phyloP scores from a whole-genome alignment of 805 yeast species.

The Yarrowia deformans region DNA sequence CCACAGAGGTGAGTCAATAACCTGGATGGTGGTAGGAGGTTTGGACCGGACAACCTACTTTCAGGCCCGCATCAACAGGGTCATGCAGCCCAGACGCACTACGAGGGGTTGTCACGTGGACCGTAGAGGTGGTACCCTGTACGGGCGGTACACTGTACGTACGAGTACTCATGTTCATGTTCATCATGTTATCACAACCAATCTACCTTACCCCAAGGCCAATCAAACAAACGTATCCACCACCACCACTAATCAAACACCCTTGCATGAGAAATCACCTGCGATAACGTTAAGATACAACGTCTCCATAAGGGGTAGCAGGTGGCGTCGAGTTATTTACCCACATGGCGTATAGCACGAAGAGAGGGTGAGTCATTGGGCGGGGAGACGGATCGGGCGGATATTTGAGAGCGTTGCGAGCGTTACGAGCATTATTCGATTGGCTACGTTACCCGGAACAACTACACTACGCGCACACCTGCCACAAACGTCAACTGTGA shows the following conservation, averaged over 20 bases:
- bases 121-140: too few relatives aligned
- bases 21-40: conserved; percentile 5
- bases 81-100: conserved; percentile 22
- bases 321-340: conserved; percentile 30
- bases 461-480: too few relatives aligned
- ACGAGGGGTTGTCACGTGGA: conserved; percentile 22
- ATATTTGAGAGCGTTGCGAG: too few relatives aligned
- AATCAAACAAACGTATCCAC: too few relatives aligned
- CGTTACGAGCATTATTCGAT: neutral
- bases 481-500: neutral
- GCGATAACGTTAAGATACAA: conserved; percentile 28
- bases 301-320: conserved; percentile 22
- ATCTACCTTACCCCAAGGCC: too few relatives aligned
- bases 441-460: too few relatives aligned
- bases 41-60: conserved; percentile 24
- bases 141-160: too few relatives aligned
- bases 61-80: conserved; percentile 32
- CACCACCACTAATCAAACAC: neutral
- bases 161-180: too few relatives aligned
- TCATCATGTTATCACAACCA: too few relatives aligned
- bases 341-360: conserved; percentile 3
- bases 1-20: conserved; percentile 16
- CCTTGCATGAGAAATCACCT: conserved; percentile 17
- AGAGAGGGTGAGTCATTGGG: neutral
- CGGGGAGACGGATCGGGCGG: neutral